Percentiles rank a stretch among this genome's conserved stretches.
phyloP scores from a whole-genome alignment of 176 grass and related monocot species.

The Chloris gayana region DNA sequence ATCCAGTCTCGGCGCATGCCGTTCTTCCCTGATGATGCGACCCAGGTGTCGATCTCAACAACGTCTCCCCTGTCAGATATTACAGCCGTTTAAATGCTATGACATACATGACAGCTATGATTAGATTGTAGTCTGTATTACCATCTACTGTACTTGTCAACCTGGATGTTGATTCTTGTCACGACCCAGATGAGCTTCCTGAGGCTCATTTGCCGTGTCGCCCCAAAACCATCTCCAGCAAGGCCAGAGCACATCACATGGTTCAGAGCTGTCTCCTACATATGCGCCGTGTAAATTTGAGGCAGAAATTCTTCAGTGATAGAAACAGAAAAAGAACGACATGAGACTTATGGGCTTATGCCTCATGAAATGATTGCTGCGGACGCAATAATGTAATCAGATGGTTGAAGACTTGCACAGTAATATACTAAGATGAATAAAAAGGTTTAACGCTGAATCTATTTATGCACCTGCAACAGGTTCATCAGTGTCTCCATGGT shows the following conservation, averaged over 20 bases:
- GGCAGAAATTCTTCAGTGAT: background rate
- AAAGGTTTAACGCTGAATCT: background rate
- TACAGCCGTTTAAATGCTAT: background rate
- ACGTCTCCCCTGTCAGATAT: slow-evolving; percentile 37
- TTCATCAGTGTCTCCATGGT: slow-evolving; percentile 68
- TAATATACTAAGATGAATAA: background rate
- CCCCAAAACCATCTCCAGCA: slow-evolving; percentile 45
- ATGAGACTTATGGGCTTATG: no score
- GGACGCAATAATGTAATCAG: no score
- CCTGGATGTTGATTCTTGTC: slow-evolving; percentile 60
- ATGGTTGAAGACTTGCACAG: no score
- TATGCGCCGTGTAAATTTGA: background rate
- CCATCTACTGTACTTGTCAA: slow-evolving; percentile 62
- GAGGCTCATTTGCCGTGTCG: slow-evolving; percentile 53
- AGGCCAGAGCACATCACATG: slow-evolving; percentile 69
- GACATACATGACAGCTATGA: background rate
- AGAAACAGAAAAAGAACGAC: no score
- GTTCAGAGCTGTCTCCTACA: slow-evolving; percentile 56
- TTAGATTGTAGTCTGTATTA: background rate
- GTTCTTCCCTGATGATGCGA: slow-evolving; percentile 48
- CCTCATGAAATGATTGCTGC: no score
- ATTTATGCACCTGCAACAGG: slow-evolving; percentile 48
- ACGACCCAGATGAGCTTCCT: slow-evolving; percentile 66
- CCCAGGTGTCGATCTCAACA: slow-evolving; percentile 54
- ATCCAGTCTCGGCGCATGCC: slow-evolving; percentile 52